Evolutionary conservation across 305 asterid genomes (phyloP), one percentile per base, ranked within the genome.

Genomic region (Rubia tinctorum): DNA sequence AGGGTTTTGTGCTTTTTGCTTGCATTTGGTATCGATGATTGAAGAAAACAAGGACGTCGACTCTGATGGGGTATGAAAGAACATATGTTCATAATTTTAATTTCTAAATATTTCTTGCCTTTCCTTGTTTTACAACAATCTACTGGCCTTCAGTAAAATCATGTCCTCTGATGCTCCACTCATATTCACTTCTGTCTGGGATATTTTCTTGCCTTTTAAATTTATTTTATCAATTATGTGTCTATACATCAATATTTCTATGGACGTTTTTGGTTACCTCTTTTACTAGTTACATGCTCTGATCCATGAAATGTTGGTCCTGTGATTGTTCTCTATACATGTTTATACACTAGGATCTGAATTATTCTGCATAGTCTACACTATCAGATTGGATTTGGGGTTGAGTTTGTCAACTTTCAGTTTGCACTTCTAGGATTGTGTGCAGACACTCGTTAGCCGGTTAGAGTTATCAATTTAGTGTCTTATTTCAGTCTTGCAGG

Each of bases 51-150:
- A 11, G 80, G 81, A 82, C 78, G 73, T 71, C 64, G 91, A 91
- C 78, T 88, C 97, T 65, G 90, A 89, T 23, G 97, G 96, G 97
- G 99, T 95, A 92, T 68, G 94, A 39, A 71, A 71, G 76, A 64
- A 14, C 69, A 27, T 69, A 72, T 68, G 44, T 64, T 68, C 20
- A 70, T 62, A 56, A 56, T 64, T 71, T 37, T 51, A 63, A 42
- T 59, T 68, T 59, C 56, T 18, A 17, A 73, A 42, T 18, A 47
- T 74, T 13, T 51, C 62, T 45, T 20, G 34, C 42, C 64, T 12
- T 55, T 68, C 14, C 3, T 11, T 66, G 30, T 27, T 39, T 30
- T 58, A 22, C 25, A 13, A 45, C 14, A 45, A 34, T 34, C 39
- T 34, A 34, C 39, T 34, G 4, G 39, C 4, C 39, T 34, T 34